These are phyloP conservation scores for Trametes punicea DNA, from an alignment of 768 basidiomycete species.

Conservation along the genomic window DNA sequence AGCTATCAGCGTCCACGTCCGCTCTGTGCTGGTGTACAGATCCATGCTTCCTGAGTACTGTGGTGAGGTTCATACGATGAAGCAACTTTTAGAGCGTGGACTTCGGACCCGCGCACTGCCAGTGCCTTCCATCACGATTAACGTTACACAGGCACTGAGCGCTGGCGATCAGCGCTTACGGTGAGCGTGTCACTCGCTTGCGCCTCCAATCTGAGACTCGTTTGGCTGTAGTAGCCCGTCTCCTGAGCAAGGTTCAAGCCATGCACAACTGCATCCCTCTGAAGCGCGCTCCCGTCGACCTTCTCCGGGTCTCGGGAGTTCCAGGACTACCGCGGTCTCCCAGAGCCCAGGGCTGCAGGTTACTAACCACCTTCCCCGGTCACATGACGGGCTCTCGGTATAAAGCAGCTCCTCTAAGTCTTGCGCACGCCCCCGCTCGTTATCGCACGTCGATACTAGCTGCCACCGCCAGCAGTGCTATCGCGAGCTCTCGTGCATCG, in stretches of 20 bases:
- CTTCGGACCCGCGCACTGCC: no score
- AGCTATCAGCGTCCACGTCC: no score
- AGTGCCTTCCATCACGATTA: no score
- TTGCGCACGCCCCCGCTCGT: background rate
- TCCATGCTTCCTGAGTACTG: background rate
- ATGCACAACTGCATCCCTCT: background rate
- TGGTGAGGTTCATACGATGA: background rate
- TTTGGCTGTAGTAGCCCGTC: background rate
- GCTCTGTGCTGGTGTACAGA: background rate
- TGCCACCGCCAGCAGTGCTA: background rate
- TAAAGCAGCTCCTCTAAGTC: constrained; percentile 3
- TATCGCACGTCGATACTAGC: constrained; percentile 1
- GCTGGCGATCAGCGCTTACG: background rate
- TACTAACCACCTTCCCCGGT: constrained; percentile 12
- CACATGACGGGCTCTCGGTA: constrained; percentile 7
- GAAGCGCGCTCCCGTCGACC: background rate
- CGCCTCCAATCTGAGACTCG: background rate
- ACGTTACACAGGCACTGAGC: no score
- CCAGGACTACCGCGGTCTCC: background rate
- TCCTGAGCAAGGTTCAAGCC: background rate
- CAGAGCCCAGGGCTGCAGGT: background rate
- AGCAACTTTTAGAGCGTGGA: no score
- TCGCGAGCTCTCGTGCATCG: background rate
- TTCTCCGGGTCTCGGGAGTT: background rate
- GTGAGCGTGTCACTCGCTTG: background rate